These are phyloP conservation scores for Fragaria nilgerrensis DNA, from an alignment of 306 rosid species.

Conservation along the genomic window DNA sequence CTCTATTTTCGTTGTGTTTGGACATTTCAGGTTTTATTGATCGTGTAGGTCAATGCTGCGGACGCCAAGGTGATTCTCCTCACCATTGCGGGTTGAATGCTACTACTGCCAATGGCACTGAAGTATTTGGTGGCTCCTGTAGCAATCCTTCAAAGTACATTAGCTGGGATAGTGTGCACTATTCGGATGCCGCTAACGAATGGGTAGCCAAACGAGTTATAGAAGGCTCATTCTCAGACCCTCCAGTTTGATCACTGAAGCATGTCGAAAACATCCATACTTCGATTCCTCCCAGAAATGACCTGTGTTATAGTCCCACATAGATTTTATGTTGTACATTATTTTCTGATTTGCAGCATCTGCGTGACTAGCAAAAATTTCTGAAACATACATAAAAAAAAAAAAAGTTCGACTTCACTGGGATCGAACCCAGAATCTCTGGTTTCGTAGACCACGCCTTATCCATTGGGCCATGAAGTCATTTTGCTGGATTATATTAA, in stretches of 20 bases:
- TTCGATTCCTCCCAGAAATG: too few relatives aligned
- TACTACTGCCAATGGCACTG: conserved; percentile 22
- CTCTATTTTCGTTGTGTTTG: not conserved
- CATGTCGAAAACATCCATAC: not conserved
- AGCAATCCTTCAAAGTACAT: conserved; percentile 23
- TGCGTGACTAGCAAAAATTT: not conserved
- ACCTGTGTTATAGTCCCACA: too few relatives aligned
- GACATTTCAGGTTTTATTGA: conserved; percentile 26
- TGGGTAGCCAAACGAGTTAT: conserved; percentile 14
- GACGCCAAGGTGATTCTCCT: not conserved
- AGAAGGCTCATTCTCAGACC: conserved; percentile 25
- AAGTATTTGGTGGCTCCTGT: conserved; percentile 21
- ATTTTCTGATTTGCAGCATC: not conserved
- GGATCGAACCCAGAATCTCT: conserved; percentile 38
- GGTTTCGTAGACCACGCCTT: conserved; percentile 28
- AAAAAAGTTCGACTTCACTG: conserved; percentile 16
- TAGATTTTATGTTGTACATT: too few relatives aligned
- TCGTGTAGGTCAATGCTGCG: conserved; percentile 31
- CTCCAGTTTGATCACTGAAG: conserved; percentile 18
- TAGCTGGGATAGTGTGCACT: conserved; percentile 32
- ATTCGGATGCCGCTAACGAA: conserved; percentile 31
- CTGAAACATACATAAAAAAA: too few relatives aligned
- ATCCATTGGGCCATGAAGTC: conserved; percentile 23
- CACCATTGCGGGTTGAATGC: conserved; percentile 17
- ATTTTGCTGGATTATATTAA: fast-evolving